A percentile compares a stretch with the other conserved stretches of the same genome.
These are phyloP conservation scores for Verticillium albo-atrum DNA, from an alignment of 2,329 filamentous ascomycete species.

Conservation along the genomic window DNA sequence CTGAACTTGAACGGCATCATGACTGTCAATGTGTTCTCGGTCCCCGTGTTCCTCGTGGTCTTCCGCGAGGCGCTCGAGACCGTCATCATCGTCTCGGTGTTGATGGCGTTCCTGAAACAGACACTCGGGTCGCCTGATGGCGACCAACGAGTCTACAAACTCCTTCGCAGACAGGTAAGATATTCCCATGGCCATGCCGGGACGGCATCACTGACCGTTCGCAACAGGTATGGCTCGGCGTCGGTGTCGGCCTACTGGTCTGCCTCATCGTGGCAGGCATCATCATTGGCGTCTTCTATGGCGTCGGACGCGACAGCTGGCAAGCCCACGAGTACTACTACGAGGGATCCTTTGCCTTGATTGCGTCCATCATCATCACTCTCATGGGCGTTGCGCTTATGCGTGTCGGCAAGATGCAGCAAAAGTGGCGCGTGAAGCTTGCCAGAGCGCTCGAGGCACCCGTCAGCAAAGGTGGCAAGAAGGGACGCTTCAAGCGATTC, in stretches of 20 bases:
- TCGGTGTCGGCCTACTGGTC: constrained; percentile 52
- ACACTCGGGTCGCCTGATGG: constrained; percentile 61
- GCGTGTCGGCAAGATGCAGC: constrained; percentile 76
- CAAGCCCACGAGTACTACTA: constrained; percentile 68
- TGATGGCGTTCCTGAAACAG: constrained; percentile 81
- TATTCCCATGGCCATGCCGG: too few relatives aligned
- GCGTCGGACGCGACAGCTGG: constrained; percentile 62
- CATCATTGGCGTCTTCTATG: constrained; percentile 68
- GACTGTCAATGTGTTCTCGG: constrained; percentile 68
- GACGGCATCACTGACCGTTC: not conserved
- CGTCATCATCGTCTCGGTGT: constrained; percentile 80
- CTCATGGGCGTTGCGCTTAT: constrained; percentile 76
- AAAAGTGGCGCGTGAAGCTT: constrained; percentile 85
- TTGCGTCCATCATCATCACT: constrained; percentile 77
- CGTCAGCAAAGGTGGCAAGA: constrained; percentile 36
- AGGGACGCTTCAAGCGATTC: constrained; percentile 53
- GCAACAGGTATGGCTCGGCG: constrained; percentile 56
- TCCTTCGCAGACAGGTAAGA: constrained; percentile 56
- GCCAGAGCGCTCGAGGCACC: constrained; percentile 59
- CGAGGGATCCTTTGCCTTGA: constrained; percentile 72
- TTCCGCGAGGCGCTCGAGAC: constrained; percentile 84
- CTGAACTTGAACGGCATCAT: constrained; percentile 27
- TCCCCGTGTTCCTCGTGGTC: constrained; percentile 85
- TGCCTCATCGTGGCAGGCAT: constrained; percentile 58
- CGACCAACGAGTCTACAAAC: constrained; percentile 61